Evolutionary conservation across 306 rosid species (phyloP).

Genomic region (Sicyos edulis): DNA sequence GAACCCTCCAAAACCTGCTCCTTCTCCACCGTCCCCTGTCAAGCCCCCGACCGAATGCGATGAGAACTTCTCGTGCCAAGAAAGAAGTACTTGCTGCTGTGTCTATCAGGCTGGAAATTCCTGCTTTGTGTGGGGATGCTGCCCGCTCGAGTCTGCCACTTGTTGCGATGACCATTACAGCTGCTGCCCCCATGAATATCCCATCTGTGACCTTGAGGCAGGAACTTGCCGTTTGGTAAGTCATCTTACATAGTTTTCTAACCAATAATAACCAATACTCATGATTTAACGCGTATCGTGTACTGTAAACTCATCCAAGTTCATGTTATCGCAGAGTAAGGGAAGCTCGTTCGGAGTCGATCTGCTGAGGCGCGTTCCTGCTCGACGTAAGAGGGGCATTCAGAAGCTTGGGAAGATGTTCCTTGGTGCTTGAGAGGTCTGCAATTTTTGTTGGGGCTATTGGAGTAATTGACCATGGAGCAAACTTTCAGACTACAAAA

Average conservation of each 20-base stretch:
- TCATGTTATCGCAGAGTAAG: conserved; percentile 38
- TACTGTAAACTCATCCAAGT: background rate
- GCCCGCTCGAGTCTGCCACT: conserved; percentile 74
- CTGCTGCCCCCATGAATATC: conserved; percentile 79
- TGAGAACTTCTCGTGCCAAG: conserved; percentile 52
- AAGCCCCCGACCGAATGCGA: conserved; percentile 53
- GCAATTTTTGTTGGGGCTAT: background rate
- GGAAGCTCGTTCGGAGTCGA: conserved; percentile 45
- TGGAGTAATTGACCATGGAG: no score
- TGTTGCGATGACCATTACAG: conserved; percentile 69
- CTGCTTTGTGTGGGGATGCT: conserved; percentile 95
- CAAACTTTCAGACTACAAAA: background rate
- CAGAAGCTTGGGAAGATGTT: conserved; percentile 23
- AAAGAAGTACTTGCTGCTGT: conserved; percentile 78
- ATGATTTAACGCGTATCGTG: background rate
- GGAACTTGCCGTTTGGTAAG: conserved; percentile 66
- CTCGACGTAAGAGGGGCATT: conserved; percentile 23
- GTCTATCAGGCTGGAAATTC: conserved; percentile 37
- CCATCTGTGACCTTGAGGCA: conserved; percentile 51
- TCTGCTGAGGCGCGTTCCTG: conserved; percentile 49
- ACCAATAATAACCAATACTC: background rate
- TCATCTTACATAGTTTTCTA: background rate
- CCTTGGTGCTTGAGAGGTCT: conserved; percentile 7
- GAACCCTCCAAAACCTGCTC: conserved; percentile 79
- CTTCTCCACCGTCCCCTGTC: conserved; percentile 58